Conservation (phyloP, 345 rosid species). For the Pseudoturritis turrita region DNA sequence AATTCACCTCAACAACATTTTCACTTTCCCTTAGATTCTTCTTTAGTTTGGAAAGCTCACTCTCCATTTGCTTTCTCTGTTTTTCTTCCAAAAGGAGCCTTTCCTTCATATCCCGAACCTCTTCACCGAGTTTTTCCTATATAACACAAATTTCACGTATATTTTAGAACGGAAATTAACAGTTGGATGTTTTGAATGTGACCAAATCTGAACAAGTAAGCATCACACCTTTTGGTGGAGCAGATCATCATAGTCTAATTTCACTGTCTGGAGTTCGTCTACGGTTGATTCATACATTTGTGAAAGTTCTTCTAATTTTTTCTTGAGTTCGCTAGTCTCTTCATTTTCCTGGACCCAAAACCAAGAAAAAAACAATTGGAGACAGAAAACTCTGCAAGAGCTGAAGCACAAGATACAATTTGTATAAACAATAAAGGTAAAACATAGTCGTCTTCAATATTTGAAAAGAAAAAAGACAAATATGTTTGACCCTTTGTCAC, state of each 20-base stretch:
- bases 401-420: constrained; percentile 6
- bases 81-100: constrained; percentile 67
- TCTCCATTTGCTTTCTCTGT: constrained; percentile 57
- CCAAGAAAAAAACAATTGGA: background rate
- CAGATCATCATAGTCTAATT: constrained; percentile 47
- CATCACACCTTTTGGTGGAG: constrained; percentile 58
- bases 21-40: constrained; percentile 50
- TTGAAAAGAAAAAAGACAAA: background rate
- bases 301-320: constrained; percentile 44
- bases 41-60: constrained; percentile 59
- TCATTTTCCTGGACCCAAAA: constrained; percentile 46
- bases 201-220: constrained; percentile 6
- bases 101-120: constrained; percentile 48
- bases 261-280: constrained; percentile 58
- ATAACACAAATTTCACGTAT: background rate
- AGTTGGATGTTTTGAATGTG: constrained; percentile 4
- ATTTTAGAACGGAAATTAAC: background rate
- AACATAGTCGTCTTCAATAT: background rate
- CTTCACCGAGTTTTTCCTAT: constrained; percentile 60
- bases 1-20: constrained; percentile 48
- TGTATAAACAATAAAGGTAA: background rate
- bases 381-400: constrained; percentile 10
- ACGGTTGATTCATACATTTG: constrained; percentile 43
- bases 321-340: constrained; percentile 42
- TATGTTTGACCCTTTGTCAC: background rate